Conservation (phyloP, 306 rosid genomes). For the Rosa multiflora region DNA sequence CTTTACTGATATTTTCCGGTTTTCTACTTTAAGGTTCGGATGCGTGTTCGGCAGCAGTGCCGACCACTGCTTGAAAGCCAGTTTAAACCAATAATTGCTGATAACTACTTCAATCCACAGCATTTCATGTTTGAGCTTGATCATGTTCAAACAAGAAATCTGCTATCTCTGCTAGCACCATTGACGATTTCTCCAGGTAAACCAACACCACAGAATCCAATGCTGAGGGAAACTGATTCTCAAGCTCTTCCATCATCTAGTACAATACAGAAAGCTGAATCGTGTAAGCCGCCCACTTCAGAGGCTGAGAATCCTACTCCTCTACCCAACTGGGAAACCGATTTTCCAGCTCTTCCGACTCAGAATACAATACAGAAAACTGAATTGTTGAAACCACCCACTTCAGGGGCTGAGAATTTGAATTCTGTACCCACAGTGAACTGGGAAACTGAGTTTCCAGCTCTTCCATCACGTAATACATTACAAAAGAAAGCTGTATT, state of each 20-base stretch:
- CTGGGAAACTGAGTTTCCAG: neutral
- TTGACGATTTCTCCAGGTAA: slow-evolving; percentile 36
- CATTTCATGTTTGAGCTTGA: slow-evolving; percentile 89
- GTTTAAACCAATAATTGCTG: slow-evolving; percentile 50
- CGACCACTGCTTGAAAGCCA: slow-evolving; percentile 62
- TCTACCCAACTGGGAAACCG: neutral
- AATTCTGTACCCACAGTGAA: neutral
- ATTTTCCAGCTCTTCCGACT: neutral
- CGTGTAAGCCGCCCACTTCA: neutral
- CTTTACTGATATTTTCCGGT: slow-evolving; percentile 2
- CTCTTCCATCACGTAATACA: neutral
- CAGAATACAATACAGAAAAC: neutral
- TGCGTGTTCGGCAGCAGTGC: slow-evolving; percentile 51
- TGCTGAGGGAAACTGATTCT: slow-evolving; percentile 24
- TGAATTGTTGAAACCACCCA: neutral
- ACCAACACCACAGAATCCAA: slow-evolving; percentile 24
- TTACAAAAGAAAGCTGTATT: neutral
- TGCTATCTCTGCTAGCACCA: slow-evolving; percentile 49
- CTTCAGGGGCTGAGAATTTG: neutral
- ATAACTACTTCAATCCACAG: slow-evolving; percentile 47
- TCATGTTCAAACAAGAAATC: slow-evolving; percentile 53
- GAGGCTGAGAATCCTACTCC: neutral
- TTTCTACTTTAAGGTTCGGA: slow-evolving; percentile 48
- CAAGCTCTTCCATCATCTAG: neutral
- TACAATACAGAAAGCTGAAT: neutral